A percentile compares a stretch with the other conserved stretches of the same genome.
Conservation (phyloP, 495 filamentous ascomycete genomes). For the Trichodelitschia bisporula region DNA sequence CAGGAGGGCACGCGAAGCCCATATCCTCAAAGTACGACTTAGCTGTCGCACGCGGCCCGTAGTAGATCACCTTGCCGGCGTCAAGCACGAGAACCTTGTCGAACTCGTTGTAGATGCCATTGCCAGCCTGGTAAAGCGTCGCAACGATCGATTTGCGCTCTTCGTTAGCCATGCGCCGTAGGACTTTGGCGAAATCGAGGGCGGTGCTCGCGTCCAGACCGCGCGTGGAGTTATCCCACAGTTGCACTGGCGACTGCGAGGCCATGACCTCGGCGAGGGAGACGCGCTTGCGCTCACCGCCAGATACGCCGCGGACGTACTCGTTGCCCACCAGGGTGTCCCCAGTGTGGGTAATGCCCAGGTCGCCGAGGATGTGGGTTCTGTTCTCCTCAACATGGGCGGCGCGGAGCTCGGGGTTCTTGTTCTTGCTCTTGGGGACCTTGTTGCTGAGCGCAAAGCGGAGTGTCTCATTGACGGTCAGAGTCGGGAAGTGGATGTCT, state of each 20-base stretch:
- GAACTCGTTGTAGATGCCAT: conserved; percentile 65
- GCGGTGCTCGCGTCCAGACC: conserved; percentile 61
- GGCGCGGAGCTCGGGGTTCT: no score
- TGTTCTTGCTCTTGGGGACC: conserved; percentile 40
- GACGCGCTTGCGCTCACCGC: conserved; percentile 36
- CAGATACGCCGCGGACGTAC: conserved; percentile 49
- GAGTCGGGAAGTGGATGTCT: conserved; percentile 49
- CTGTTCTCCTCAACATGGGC: no score
- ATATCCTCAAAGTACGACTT: conserved; percentile 43
- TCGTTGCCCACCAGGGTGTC: conserved; percentile 71
- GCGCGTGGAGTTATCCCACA: conserved; percentile 57
- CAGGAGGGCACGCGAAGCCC: conserved; percentile 38
- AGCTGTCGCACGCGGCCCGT: conserved; percentile 35
- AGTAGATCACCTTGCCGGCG: conserved; percentile 37
- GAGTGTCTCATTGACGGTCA: conserved; percentile 62
- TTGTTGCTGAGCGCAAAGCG: conserved; percentile 69
- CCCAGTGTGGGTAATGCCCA: conserved; percentile 56
- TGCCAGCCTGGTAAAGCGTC: conserved; percentile 63
- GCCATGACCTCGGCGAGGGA: conserved; percentile 45
- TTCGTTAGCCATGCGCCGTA: conserved; percentile 66
- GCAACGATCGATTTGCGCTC: conserved; percentile 60
- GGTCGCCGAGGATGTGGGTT: conserved; percentile 36
- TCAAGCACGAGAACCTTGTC: conserved; percentile 51
- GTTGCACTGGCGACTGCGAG: conserved; percentile 37
- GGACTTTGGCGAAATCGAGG: conserved; percentile 50